phyloP scores from a whole-genome alignment of 1,284 basidiomycete species.

The Wallemia mellicola region DNA sequence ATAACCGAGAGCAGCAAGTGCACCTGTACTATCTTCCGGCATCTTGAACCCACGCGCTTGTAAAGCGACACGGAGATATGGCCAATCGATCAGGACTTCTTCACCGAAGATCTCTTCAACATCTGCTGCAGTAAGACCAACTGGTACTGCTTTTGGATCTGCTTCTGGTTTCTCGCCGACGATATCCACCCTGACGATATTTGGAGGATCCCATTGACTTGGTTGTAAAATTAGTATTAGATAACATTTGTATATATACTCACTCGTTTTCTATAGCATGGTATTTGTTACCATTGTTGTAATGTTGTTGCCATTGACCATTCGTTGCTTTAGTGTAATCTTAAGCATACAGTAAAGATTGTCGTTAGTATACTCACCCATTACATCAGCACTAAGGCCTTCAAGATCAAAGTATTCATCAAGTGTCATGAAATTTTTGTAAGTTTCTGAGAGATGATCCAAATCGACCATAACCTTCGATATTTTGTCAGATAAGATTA shows the following conservation, averaged over 20 bases:
- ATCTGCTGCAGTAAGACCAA: neutral
- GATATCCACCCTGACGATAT: neutral
- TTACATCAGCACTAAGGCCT: neutral
- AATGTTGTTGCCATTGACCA: neutral
- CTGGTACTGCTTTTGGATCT: neutral
- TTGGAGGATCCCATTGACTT: neutral
- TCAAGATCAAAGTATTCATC: constrained; percentile 5
- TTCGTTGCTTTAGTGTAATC: neutral
- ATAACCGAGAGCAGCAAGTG: neutral
- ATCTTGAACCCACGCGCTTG: neutral
- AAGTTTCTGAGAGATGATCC: constrained; percentile 4
- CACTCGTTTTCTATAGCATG: neutral
- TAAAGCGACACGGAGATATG: neutral
- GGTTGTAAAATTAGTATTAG: neutral
- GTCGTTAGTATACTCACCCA: neutral
- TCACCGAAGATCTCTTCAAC: neutral
- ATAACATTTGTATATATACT: neutral
- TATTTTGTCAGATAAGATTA: neutral
- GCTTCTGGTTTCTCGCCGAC: neutral
- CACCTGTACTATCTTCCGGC: neutral
- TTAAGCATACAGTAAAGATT: neutral
- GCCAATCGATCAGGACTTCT: neutral
- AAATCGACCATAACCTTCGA: constrained; percentile 5
- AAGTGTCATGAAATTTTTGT: constrained; percentile 4
- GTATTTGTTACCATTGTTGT: neutral